phyloP scores from a whole-genome alignment of 441 rosid genomes.

The Jatropha podagrica region DNA sequence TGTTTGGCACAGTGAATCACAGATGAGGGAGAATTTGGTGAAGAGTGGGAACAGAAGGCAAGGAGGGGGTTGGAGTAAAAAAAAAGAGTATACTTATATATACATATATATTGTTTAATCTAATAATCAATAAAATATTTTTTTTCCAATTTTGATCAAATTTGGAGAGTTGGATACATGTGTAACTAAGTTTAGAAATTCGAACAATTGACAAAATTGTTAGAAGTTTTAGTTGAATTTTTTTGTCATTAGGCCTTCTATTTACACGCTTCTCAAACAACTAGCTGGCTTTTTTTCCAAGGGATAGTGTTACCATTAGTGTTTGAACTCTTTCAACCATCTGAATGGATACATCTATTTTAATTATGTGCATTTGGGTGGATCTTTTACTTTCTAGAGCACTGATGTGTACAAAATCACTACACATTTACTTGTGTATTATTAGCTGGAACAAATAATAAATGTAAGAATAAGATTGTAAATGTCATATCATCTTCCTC shows the following conservation, averaged over 20 bases:
- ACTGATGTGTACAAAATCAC: neutral
- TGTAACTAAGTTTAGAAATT: no score
- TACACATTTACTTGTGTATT: neutral
- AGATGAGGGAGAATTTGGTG: neutral
- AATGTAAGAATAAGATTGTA: neutral
- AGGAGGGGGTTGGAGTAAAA: neutral
- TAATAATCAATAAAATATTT: no score
- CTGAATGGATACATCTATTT: no score
- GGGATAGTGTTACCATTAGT: neutral
- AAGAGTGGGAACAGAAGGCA: neutral
- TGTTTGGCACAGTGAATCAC: no score
- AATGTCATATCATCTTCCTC: neutral
- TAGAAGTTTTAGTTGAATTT: neutral
- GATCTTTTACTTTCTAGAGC: neutral
- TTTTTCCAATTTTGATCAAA: no score
- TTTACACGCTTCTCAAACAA: conserved; percentile 1
- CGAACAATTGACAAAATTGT: neutral
- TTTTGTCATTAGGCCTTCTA: neutral
- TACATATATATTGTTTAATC: no score
- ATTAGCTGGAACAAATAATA: neutral
- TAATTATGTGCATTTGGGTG: no score
- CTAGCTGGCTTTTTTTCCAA: neutral
- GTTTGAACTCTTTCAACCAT: neutral
- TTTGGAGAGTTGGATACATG: neutral
- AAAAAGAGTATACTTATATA: no score